A percentile compares a stretch with the other conserved stretches of the same genome.
phyloP scores from a whole-genome alignment of 441 rosid genomes.

The Francoa sonchifolia region DNA sequence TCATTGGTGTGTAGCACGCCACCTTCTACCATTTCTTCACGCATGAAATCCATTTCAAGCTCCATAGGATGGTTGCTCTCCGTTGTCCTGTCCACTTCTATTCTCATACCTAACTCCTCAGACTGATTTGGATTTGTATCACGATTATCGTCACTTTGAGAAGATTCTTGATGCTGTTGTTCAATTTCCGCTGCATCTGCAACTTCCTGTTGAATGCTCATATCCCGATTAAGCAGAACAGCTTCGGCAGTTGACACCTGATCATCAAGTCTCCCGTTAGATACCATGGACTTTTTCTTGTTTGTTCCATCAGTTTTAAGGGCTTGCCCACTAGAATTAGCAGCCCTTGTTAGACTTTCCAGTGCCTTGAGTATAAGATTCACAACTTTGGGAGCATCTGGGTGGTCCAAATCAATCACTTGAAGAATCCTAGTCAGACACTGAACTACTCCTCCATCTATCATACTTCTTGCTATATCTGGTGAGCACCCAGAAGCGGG shows the following conservation, averaged over 20 bases:
- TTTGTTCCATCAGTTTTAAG: slow-evolving; percentile 51
- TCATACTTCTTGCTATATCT: slow-evolving; percentile 94
- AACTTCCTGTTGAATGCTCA: slow-evolving; percentile 34
- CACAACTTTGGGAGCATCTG: slow-evolving; percentile 85
- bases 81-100: slow-evolving; percentile 50
- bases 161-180: slow-evolving; percentile 35
- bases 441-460: slow-evolving; percentile 82
- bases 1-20: slow-evolving; percentile 43
- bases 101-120: slow-evolving; percentile 60
- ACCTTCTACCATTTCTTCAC: slow-evolving; percentile 75
- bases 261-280: slow-evolving; percentile 42
- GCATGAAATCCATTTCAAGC: slow-evolving; percentile 77
- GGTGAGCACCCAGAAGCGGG: slow-evolving; percentile 87
- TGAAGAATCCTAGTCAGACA: slow-evolving; percentile 71
- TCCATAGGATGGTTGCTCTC: slow-evolving; percentile 44
- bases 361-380: slow-evolving; percentile 78
- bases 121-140: slow-evolving; percentile 37
- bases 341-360: slow-evolving; percentile 89
- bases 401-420: slow-evolving; percentile 90
- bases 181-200: slow-evolving; percentile 34
- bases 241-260: slow-evolving; percentile 36
- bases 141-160: slow-evolving; percentile 35
- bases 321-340: slow-evolving; percentile 74
- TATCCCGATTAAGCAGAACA: slow-evolving; percentile 37
- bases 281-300: slow-evolving; percentile 44